Conservation (phyloP, 164 flowering plant genomes). For the Umbellularia californica region DNA sequence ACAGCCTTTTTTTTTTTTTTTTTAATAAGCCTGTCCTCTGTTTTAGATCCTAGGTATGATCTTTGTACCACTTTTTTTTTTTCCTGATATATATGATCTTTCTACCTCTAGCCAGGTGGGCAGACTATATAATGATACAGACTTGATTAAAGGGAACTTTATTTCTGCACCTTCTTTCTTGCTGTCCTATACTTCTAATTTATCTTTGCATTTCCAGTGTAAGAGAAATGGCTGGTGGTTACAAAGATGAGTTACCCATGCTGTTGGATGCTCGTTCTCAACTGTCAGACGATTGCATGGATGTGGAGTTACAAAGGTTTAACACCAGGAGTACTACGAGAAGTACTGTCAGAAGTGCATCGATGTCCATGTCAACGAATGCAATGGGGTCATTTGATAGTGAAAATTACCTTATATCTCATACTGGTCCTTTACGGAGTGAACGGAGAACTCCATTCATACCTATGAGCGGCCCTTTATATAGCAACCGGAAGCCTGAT, state of each 20-base stretch:
- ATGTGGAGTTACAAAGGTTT: slow-evolving; percentile 20
- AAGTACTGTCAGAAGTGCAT: slow-evolving; percentile 43
- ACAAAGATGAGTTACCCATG: slow-evolving; percentile 70
- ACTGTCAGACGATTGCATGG: slow-evolving; percentile 18
- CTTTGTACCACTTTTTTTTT: background rate
- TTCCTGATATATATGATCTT: no score
- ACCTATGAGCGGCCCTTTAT: slow-evolving; percentile 66
- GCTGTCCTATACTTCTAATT: background rate
- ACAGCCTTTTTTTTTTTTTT: no score
- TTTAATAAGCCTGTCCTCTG: background rate
- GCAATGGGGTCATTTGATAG: slow-evolving; percentile 30
- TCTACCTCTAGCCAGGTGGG: background rate
- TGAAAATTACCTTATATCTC: slow-evolving; percentile 32
- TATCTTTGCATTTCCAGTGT: slow-evolving; percentile 11
- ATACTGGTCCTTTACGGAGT: slow-evolving; percentile 65
- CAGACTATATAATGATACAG: no score
- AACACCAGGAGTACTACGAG: slow-evolving; percentile 21
- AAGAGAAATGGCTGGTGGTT: slow-evolving; percentile 35
- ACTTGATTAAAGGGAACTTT: background rate
- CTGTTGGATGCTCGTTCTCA: slow-evolving; percentile 28
- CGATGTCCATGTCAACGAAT: slow-evolving; percentile 41
- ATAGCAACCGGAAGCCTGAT: slow-evolving; percentile 25
- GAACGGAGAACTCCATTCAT: slow-evolving; percentile 35
- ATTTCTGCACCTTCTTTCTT: background rate
- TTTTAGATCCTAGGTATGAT: no score